Conservation (phyloP, 148 eudicot species). For the Camellia sinensis region DNA sequence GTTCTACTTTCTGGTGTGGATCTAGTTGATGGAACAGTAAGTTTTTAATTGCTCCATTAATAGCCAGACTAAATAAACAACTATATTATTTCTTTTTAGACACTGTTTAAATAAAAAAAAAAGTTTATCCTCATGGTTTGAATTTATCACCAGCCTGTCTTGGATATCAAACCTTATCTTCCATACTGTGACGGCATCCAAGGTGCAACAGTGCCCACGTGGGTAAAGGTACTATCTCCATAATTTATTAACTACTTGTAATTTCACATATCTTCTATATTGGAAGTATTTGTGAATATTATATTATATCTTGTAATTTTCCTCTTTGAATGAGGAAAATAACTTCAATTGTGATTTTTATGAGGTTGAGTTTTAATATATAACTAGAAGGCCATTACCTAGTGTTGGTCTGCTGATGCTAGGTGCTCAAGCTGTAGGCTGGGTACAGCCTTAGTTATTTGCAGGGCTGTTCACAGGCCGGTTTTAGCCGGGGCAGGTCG, state of each 20-base stretch:
- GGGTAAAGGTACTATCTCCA: slow-evolving; percentile 69
- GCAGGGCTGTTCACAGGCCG: no score
- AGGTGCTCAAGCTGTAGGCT: not conserved
- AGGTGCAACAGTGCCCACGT: slow-evolving; percentile 70
- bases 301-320: slow-evolving; percentile 1
- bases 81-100: not conserved
- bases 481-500: no score
- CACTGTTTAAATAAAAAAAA: not conserved
- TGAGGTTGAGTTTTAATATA: not conserved
- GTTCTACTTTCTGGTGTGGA: slow-evolving; percentile 89
- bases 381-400: not conserved
- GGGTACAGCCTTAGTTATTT: no score
- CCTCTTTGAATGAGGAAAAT: slow-evolving; percentile 2
- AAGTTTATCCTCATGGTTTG: slow-evolving; percentile 2
- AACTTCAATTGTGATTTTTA: not conserved
- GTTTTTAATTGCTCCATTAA: slow-evolving; percentile 19
- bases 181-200: slow-evolving; percentile 83
- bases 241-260: not conserved
- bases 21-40: slow-evolving; percentile 98
- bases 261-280: not conserved
- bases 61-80: not conserved
- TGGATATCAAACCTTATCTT: slow-evolving; percentile 94
- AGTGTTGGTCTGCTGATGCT: not conserved
- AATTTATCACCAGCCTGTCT: slow-evolving; percentile 61
- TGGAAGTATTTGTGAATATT: not conserved